Base-by-base conservation (phyloP, 176 grass and related monocot genomes). In the Hsuehochloa calcarea region DNA sequence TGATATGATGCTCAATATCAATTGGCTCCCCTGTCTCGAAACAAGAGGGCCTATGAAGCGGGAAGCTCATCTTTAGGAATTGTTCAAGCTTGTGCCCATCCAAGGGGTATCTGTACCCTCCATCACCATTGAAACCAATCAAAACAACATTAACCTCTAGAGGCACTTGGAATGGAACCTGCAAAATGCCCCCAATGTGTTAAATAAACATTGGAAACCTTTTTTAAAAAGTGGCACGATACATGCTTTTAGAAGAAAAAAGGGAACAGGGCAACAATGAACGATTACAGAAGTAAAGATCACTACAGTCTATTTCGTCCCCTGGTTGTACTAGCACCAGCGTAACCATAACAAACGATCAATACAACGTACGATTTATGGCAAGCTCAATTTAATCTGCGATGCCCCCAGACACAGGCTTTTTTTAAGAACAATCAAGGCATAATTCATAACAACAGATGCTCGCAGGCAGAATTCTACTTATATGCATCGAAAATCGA, bases 131-230 rank as follows among this genome's bases (percentile, higher is more conserved):
- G 82, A 99, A 99, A 86, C 96, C 96, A 90, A 96, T 87, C 43
- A 96, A 90, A 87, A 99, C 91, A 72, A 96, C 71, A 86, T 99
- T 99, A 76, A 99, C 93, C 91, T 99, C 93, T 11, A 99, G 93
- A 51, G 96, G 96, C 70, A 96, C 96, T 86, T 99, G 96, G 92
- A 99, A 99, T 73, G 96, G 96, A 78, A 99, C 96, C 96, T 99
- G 89, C 87, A 90, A 54, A 82, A 87, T 14, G 59, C 58, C 54
- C 80, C 80, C 2, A 45, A 23, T 64, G 41, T 80, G 70, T 91
- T 49, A 80, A 66, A 56, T 65, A 50, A 72, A 26, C 40, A 79
- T 37, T 26, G 4, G 8, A 78, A 79, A 22, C 43, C 13, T 70
- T 34, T 34, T 34, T 34, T 56, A 29, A 68, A 9, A 58, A 65